Evolutionary conservation across 1,139 yeast genomes (phyloP).

Genomic region (Ogataea hybrid): DNA sequence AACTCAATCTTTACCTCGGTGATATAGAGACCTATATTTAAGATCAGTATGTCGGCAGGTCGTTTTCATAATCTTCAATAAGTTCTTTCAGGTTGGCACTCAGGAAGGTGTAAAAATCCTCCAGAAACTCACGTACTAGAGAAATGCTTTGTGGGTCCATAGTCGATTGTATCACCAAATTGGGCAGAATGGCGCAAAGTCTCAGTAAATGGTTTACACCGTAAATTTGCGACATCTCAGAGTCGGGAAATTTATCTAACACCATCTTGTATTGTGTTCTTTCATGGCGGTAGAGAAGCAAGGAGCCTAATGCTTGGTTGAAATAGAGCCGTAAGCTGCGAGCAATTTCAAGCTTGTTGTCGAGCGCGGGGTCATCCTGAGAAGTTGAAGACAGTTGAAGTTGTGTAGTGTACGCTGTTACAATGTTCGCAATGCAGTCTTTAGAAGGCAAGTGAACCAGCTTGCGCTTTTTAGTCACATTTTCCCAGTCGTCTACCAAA

Average conservation of each 20-base stretch:
- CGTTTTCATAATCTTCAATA: slow-evolving; percentile 19
- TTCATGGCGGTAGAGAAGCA: slow-evolving; percentile 80
- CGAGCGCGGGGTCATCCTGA: slow-evolving; percentile 40
- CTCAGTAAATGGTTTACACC: slow-evolving; percentile 80
- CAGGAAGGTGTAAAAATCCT: slow-evolving; percentile 49
- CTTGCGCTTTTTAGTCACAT: slow-evolving; percentile 74
- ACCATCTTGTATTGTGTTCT: slow-evolving; percentile 73
- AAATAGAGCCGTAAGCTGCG: slow-evolving; percentile 75
- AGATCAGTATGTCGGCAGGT: slow-evolving; percentile 12
- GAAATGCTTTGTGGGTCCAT: slow-evolving; percentile 79
- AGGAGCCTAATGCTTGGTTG: slow-evolving; percentile 67
- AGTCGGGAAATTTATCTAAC: slow-evolving; percentile 33
- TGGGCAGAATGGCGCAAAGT: slow-evolving; percentile 75
- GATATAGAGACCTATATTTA: slow-evolving; percentile 13
- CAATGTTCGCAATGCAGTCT: slow-evolving; percentile 49
- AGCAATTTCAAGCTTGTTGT: slow-evolving; percentile 63
- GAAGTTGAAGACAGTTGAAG: slow-evolving; percentile 4
- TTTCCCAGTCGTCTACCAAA: slow-evolving; percentile 93
- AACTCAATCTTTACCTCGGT: slow-evolving; percentile 8
- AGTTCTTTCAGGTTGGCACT: slow-evolving; percentile 56
- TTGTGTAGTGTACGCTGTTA: slow-evolving; percentile 43
- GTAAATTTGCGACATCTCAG: slow-evolving; percentile 48
- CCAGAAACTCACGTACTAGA: slow-evolving; percentile 52
- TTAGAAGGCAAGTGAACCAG: slow-evolving; percentile 59
- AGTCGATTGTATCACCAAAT: slow-evolving; percentile 68